Percentiles rank a stretch among this genome's conserved stretches.
These are phyloP conservation scores for Aspergillus intermedius DNA, from an alignment of 2,329 filamentous ascomycete genomes.

Conservation along the genomic window DNA sequence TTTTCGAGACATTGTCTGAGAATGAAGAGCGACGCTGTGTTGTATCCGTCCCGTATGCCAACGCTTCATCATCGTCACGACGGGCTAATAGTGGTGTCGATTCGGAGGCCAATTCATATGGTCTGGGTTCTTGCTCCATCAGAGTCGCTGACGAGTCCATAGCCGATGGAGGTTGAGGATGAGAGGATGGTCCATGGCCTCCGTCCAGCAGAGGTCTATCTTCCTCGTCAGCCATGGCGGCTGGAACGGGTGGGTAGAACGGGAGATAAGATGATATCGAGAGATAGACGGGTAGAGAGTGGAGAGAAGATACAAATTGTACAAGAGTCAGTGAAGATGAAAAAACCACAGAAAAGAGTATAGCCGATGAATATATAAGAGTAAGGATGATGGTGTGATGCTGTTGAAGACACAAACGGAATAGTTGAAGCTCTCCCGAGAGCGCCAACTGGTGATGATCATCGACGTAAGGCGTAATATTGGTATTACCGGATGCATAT, in stretches of 20 bases:
- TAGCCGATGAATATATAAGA: neutral
- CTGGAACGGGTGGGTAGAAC: constrained; percentile 3
- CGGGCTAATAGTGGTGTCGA: constrained; percentile 37
- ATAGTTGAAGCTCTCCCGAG: neutral
- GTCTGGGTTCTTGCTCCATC: constrained; percentile 12
- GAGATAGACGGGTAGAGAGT: neutral
- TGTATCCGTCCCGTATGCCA: constrained; percentile 20
- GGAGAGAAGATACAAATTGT: neutral
- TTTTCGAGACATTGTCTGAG: neutral
- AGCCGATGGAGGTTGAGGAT: constrained; percentile 11
- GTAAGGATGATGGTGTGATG: neutral
- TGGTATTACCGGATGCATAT: neutral
- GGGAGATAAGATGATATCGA: constrained; percentile 5
- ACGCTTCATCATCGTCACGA: constrained; percentile 24
- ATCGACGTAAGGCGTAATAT: neutral
- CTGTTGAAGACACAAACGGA: neutral
- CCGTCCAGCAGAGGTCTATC: constrained; percentile 24
- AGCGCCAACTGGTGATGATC: neutral
- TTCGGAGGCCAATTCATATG: constrained; percentile 35
- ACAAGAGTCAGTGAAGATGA: neutral
- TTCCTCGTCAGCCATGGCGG: constrained; percentile 31
- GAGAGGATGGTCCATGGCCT: constrained; percentile 16
- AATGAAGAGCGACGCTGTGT: neutral
- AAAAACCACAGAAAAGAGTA: neutral
- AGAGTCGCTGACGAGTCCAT: constrained; percentile 9